Conservation (phyloP, 768 basidiomycete genomes). For the Saitozyma podzolica region DNA sequence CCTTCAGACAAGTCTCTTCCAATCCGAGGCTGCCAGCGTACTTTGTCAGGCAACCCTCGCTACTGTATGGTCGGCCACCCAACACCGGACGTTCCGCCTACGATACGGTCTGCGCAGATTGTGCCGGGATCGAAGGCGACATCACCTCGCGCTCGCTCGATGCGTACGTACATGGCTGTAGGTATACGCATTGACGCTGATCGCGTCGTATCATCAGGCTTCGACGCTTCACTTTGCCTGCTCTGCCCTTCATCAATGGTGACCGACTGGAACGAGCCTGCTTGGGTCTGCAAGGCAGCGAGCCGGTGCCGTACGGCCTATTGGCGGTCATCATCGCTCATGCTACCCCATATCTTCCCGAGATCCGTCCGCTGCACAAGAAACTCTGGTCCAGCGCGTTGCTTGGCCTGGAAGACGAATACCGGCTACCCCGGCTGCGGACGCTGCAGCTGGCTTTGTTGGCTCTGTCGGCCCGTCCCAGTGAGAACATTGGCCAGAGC, state of each 20-base stretch:
- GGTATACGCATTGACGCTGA: too few species aligned
- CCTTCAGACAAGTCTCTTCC: too few species aligned
- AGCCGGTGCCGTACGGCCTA: slow-evolving; percentile 17
- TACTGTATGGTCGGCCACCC: too few species aligned
- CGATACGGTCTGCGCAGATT: too few species aligned
- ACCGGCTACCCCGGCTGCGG: slow-evolving; percentile 19
- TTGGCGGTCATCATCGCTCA: slow-evolving; percentile 21
- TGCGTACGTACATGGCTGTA: too few species aligned
- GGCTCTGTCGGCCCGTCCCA: slow-evolving; percentile 12
- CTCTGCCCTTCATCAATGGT: slow-evolving; percentile 16
- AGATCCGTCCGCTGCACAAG: slow-evolving; percentile 14
- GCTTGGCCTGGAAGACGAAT: slow-evolving; percentile 22
- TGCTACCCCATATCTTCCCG: slow-evolving; percentile 16
- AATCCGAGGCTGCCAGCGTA: too few species aligned
- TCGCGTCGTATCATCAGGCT: too few species aligned
- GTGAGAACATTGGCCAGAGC: not conserved
- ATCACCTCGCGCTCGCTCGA: too few species aligned
- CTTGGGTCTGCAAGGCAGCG: slow-evolving; percentile 7
- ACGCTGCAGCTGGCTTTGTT: slow-evolving; percentile 23
- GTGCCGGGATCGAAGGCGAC: too few species aligned
- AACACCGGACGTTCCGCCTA: too few species aligned
- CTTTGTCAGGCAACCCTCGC: too few species aligned
- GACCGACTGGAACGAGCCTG: slow-evolving; percentile 15
- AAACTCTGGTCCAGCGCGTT: slow-evolving; percentile 17
- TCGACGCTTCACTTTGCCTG: slow-evolving; percentile 1